Percentiles rank a stretch among this genome's conserved stretches.
phyloP scores from a whole-genome alignment of 2,329 filamentous ascomycete species.

The Arthrobotrys conoides region DNA sequence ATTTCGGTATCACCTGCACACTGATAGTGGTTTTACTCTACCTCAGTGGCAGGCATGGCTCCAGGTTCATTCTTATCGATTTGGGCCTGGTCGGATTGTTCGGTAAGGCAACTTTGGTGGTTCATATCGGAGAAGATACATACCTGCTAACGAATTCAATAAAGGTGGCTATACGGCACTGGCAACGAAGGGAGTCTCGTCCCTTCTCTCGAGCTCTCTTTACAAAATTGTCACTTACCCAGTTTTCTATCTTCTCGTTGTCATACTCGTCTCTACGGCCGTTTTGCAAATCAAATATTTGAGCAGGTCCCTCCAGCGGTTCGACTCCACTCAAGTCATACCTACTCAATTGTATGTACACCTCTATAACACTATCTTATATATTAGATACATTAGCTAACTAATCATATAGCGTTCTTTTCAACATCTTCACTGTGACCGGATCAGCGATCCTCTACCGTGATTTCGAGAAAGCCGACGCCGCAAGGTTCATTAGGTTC shows the following conservation, averaged over 20 bases:
- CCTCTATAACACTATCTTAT: not conserved
- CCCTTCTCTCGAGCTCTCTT: conserved; percentile 90
- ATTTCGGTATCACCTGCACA: conserved; percentile 80
- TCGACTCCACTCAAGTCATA: conserved; percentile 97
- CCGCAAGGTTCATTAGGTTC: conserved; percentile 83
- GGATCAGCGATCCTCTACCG: conserved; percentile 94
- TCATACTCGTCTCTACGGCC: conserved; percentile 84
- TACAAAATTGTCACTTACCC: conserved; percentile 91
- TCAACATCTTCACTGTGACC: conserved; percentile 94
- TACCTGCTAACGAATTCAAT: conserved; percentile 31
- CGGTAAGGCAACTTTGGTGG: conserved; percentile 72
- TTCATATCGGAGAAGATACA: conserved; percentile 38
- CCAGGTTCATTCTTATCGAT: conserved; percentile 89
- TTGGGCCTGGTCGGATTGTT: conserved; percentile 93
- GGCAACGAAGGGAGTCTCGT: conserved; percentile 95
- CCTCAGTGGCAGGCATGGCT: conserved; percentile 86
- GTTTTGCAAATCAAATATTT: conserved; percentile 98
- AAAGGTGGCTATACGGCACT: conserved; percentile 94
- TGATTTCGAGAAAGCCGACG: conserved; percentile 88
- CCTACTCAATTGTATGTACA: conserved; percentile 82
- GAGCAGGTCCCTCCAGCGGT: conserved; percentile 89
- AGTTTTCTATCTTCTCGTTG: conserved; percentile 87
- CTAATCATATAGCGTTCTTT: conserved; percentile 75
- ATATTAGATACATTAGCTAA: conserved; percentile 18
- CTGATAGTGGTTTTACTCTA: conserved; percentile 85